Base-by-base conservation (phyloP, 2,329 filamentous ascomycete species). In the Diplodia sapinea region DNA sequence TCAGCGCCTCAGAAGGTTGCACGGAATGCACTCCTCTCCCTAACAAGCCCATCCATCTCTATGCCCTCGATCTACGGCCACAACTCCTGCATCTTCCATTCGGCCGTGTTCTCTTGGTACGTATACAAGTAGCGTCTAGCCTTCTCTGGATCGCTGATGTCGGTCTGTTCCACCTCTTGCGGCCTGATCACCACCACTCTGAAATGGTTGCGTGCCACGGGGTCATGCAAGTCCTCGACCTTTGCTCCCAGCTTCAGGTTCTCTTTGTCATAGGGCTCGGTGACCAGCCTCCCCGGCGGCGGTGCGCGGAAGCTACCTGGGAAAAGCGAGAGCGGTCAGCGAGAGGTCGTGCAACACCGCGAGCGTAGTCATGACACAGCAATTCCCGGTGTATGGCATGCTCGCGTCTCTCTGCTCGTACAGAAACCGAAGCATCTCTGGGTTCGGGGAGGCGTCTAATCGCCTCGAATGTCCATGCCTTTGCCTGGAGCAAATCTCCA, bases 171-270 rank as follows among this genome's bases (percentile, higher is more conserved):
- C 23, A 96, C 89, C 76, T 91, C 88, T 9, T 91, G 86, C 0
- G 96, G 89, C 59, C 89, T 88, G 76, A 99, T 95, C 75, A 95
- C 89, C 3, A 97, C 92, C 0, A 97, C 91, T 65, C 94, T 84
- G 76, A 96, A 97, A 77, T 96, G 91, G 71, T 81, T 81, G 71
- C 93, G 84, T 50, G 92, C 91, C 66, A 90, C 79, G 40, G 81
- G 77, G 73, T 98, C 93, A 54, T 92, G 79, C 6, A 96, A 78
- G 72, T 90, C 87, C 20, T 87, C 84, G 17, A 95, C 88, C 77
- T 88, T 88, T 76, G 91, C 88, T 12, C 86, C 86, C 2, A 87
- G 73, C 62, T 80, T 77, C 49, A 79, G 74, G 52, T 79, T 78
- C 72, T 81, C 75, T 55, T 81, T 75, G 66, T 83, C 81, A 67